phyloP scores from a whole-genome alignment of 805 yeast genomes.

The Teunomyces pallodes region DNA sequence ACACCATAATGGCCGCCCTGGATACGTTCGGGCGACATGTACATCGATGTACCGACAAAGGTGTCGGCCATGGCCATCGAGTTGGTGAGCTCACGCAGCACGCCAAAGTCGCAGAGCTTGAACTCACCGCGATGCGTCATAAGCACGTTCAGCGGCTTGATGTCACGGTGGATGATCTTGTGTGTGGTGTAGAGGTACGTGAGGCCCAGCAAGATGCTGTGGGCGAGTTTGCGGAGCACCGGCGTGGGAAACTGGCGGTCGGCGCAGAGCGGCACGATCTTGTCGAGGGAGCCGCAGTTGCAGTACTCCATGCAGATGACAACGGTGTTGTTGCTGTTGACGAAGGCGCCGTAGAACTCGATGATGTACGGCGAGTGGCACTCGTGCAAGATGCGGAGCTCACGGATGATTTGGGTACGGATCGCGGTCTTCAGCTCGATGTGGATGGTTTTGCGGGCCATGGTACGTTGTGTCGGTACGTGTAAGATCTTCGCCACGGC shows the following conservation, averaged over 20 bases:
- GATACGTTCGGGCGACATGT: slow-evolving; percentile 95
- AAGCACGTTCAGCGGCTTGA: slow-evolving; percentile 91
- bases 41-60: slow-evolving; percentile 95
- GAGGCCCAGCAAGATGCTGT: slow-evolving; percentile 75
- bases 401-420: slow-evolving; percentile 82
- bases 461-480: slow-evolving; percentile 78
- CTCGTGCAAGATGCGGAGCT: slow-evolving; percentile 85
- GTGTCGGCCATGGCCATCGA: slow-evolving; percentile 88
- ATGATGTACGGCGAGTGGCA: slow-evolving; percentile 82
- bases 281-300: slow-evolving; percentile 91
- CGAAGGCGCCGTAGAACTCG: slow-evolving; percentile 87
- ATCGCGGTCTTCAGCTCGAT: slow-evolving; percentile 78
- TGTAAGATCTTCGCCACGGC: slow-evolving; percentile 86
- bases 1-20: slow-evolving; percentile 92
- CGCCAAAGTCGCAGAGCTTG: slow-evolving; percentile 96
- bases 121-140: slow-evolving; percentile 84
- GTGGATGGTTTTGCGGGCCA: slow-evolving; percentile 88
- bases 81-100: slow-evolving; percentile 84
- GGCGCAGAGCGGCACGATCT: slow-evolving; percentile 56
- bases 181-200: slow-evolving; percentile 78
- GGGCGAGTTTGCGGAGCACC: slow-evolving; percentile 71
- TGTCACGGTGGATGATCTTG: slow-evolving; percentile 91
- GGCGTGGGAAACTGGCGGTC: slow-evolving; percentile 48
- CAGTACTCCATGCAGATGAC: slow-evolving; percentile 94
- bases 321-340: slow-evolving; percentile 62